Evolutionary conservation across 2,329 filamentous ascomycete species (phyloP).

Genomic region (Zasmidium angulare): DNA sequence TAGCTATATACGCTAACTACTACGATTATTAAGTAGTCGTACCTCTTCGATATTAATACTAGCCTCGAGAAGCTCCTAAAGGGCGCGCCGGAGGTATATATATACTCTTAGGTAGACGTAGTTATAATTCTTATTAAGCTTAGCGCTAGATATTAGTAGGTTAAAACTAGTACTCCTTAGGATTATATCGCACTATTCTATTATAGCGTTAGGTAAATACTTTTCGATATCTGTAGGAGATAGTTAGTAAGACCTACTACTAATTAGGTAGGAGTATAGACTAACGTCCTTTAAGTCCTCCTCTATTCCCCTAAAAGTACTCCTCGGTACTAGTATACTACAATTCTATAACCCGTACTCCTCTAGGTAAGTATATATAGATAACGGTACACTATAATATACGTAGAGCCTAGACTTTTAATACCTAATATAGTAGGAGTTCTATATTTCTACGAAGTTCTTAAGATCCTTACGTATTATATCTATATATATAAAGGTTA

Average conservation of each 20-base stretch:
- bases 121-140: background rate
- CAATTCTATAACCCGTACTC: background rate
- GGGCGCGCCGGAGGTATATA: background rate
- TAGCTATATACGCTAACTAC: background rate
- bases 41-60: background rate
- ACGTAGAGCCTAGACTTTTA: background rate
- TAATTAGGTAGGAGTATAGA: background rate
- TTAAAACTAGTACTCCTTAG: background rate
- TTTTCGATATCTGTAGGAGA: background rate
- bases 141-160: background rate
- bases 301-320: background rate
- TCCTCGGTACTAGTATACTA: background rate
- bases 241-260: background rate
- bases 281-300: background rate
- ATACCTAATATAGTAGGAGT: background rate
- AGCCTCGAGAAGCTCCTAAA: background rate
- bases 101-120: background rate
- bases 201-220: background rate
- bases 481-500: background rate
- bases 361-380: background rate
- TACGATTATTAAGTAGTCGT: background rate
- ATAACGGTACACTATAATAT: background rate
- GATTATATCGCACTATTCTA: background rate
- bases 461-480: background rate
- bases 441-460: background rate